Percentiles rank a stretch among this genome's conserved stretches.
These are phyloP conservation scores for Debaryomyces psychrophilus DNA, from an alignment of 1,139 yeast species.

Conservation along the genomic window DNA sequence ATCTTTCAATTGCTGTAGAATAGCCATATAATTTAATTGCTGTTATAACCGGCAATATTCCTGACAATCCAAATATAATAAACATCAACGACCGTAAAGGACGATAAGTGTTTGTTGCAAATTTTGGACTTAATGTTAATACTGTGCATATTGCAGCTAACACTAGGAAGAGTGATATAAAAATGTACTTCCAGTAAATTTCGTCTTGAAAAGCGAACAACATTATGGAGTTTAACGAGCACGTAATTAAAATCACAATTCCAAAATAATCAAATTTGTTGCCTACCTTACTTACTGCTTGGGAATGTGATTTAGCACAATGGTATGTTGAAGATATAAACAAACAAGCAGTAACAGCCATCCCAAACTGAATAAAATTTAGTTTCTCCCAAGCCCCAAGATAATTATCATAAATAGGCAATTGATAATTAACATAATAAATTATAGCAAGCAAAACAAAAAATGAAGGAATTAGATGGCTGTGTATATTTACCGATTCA, in stretches of 20 bases:
- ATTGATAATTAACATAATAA: slow-evolving; percentile 27
- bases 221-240: slow-evolving; percentile 73
- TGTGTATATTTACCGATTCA: slow-evolving; percentile 80
- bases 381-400: slow-evolving; percentile 45
- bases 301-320: slow-evolving; percentile 75
- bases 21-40: slow-evolving; percentile 45
- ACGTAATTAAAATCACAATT: slow-evolving; percentile 72
- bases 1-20: slow-evolving; percentile 49
- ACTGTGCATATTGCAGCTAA: slow-evolving; percentile 67
- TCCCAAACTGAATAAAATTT: slow-evolving; percentile 43
- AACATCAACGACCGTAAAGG: slow-evolving; percentile 79
- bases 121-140: slow-evolving; percentile 66
- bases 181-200: slow-evolving; percentile 41
- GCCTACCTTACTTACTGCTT: slow-evolving; percentile 60
- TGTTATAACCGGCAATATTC: slow-evolving; percentile 65
- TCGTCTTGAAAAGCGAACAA: slow-evolving; percentile 67
- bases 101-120: slow-evolving; percentile 71
- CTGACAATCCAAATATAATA: slow-evolving; percentile 79
- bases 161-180: slow-evolving; percentile 50
- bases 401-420: slow-evolving; percentile 45
- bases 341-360: slow-evolving; percentile 57
- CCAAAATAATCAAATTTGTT: slow-evolving; percentile 88
- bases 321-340: slow-evolving; percentile 79
- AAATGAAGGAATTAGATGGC: slow-evolving; percentile 75
- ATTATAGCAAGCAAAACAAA: slow-evolving; percentile 33